These are phyloP conservation scores for Pichia thaimueangensis DNA, from an alignment of 805 yeast species.

Conservation along the genomic window DNA sequence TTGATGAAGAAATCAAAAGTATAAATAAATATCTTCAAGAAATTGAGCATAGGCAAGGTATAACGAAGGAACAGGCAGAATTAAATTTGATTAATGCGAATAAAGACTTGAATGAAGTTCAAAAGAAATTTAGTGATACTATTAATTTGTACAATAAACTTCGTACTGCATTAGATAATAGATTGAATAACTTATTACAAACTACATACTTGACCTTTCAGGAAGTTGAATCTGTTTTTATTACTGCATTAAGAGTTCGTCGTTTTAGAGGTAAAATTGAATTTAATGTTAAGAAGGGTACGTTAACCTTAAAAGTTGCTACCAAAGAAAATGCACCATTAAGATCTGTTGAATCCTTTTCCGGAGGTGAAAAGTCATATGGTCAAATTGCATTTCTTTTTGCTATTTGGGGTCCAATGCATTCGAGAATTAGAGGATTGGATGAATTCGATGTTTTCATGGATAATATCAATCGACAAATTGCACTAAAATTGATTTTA, in stretches of 20 bases:
- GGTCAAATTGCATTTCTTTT: conserved; percentile 83
- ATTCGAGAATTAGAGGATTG: conserved; percentile 76
- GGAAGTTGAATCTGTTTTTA: conserved; percentile 51
- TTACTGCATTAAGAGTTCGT: conserved; percentile 53
- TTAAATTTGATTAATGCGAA: conserved; percentile 40
- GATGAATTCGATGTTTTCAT: conserved; percentile 97
- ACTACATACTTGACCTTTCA: conserved; percentile 36
- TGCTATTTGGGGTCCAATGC: conserved; percentile 92
- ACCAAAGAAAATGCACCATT: conserved; percentile 52
- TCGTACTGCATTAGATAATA: conserved; percentile 34
- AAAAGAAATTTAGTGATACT: conserved; percentile 33
- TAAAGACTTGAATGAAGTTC: conserved; percentile 36
- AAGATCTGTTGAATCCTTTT: conserved; percentile 72
- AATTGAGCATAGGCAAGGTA: conserved; percentile 49
- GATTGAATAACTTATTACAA: conserved; percentile 37
- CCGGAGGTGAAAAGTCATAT: conserved; percentile 96
- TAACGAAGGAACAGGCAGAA: conserved; percentile 50
- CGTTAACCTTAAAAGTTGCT: conserved; percentile 53
- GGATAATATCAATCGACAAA: conserved; percentile 86
- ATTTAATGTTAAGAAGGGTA: conserved; percentile 49
- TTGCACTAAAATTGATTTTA: conserved; percentile 69
- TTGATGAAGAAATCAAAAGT: conserved; percentile 35
- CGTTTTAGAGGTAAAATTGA: conserved; percentile 68
- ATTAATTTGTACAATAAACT: conserved; percentile 25
- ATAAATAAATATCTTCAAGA: conserved; percentile 42